Evolutionary conservation across 2,329 filamentous ascomycete species (phyloP), one percentile per base, ranked within the genome.

Genomic region (Hypocrella siamensis): DNA sequence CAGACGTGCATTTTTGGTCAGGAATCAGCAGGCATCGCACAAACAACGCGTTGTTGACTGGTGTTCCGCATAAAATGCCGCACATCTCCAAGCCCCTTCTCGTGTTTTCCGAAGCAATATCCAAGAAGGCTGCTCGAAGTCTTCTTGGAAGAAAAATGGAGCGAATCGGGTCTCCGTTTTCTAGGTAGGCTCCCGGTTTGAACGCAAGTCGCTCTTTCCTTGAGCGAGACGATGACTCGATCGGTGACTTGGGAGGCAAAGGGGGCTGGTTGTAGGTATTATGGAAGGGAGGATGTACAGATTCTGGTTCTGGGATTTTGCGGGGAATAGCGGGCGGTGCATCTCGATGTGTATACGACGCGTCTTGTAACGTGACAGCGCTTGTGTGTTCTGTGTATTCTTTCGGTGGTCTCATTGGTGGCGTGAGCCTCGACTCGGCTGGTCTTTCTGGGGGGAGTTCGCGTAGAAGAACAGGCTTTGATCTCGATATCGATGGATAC

Each of bases 21-120:
- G 90, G 90, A 16, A 98, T 86, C 17, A 98, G 68, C 5, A 98
- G 69, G 34, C 79, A 76, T 5, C 79, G 83, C 36, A 98, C 76
- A 57, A 96, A 96, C 3, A 98, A 65, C 1, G 90, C 90, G 49
- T 94, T 94, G 42, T 86, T 88, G 46, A 93, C 80, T 1, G 86
- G 65, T 1, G 83, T 88, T 6, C 88, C 90, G 47, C 85, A 93
- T 9, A 98, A 67, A 41, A 98, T 88, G 22, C 88, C 90, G 49
- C 90, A 96, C 42, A 90, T 96, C 57, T 98, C 90, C 14, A 96
- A 67, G 22, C 92, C 92, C 4, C 65, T 65, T 19, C 60, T 60
- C 0, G 90, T 98, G 50, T 98, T 96, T 14, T 70, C 56, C 0
- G 69, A 57, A 0, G 86, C 88, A 19, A 85, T 60, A 3, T 69